These are phyloP conservation scores for Candida dubliniensis DNA, from an alignment of 1,139 yeast species.

Conservation along the genomic window DNA sequence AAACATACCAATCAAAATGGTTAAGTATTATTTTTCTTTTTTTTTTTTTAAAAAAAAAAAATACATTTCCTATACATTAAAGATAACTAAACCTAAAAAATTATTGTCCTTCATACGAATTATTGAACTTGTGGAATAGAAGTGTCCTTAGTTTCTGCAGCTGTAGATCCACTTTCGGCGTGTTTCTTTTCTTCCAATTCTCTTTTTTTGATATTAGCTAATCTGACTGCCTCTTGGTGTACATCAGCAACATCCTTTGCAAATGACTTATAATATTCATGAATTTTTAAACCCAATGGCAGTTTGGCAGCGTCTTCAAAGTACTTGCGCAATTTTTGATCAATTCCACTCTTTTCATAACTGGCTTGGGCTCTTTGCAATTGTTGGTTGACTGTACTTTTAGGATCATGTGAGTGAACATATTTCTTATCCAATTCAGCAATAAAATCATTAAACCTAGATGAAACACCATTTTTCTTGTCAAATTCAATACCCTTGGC, in stretches of 20 bases:
- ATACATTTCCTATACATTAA: not conserved
- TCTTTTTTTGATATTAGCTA: constrained; percentile 56
- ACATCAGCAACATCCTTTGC: constrained; percentile 61
- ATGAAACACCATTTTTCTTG: constrained; percentile 60
- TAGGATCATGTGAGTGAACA: constrained; percentile 29
- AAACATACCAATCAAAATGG: too few species aligned
- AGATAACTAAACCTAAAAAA: not conserved
- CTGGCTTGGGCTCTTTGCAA: constrained; percentile 17
- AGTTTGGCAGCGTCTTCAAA: constrained; percentile 35
- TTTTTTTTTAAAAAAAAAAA: not conserved
- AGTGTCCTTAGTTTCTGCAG: not conserved
- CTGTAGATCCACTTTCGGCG: constrained; percentile 1
- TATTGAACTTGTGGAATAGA: constrained; percentile 2
- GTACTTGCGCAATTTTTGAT: constrained; percentile 24
- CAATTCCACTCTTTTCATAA: constrained; percentile 9
- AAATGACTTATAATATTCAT: constrained; percentile 42
- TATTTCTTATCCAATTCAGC: constrained; percentile 57
- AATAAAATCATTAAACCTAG: constrained; percentile 57
- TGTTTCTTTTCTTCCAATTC: constrained; percentile 16
- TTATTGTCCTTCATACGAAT: not conserved
- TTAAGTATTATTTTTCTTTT: not conserved
- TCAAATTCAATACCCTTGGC: constrained; percentile 63
- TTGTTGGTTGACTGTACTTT: constrained; percentile 17
- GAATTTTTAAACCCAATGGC: constrained; percentile 41
- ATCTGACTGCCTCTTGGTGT: constrained; percentile 70